phyloP scores from a whole-genome alignment of 805 yeast genomes.

The Ogataea dorogensis region DNA sequence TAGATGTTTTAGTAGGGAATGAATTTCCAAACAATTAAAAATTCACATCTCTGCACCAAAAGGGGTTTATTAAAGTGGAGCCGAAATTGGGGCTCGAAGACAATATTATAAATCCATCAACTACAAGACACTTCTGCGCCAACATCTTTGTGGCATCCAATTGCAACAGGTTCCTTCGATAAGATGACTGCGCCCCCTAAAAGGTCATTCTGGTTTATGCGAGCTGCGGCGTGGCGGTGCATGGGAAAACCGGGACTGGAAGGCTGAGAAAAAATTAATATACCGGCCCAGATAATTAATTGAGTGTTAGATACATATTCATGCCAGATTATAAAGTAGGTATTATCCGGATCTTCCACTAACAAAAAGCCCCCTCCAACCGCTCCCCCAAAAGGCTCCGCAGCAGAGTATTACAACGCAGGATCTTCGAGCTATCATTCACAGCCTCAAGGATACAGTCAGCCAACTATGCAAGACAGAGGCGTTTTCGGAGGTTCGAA shows the following conservation, averaged over 20 bases:
- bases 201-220: too few relatives aligned
- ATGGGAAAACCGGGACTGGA: not conserved
- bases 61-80: too few relatives aligned
- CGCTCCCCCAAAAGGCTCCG: slow-evolving; percentile 16
- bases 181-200: too few relatives aligned
- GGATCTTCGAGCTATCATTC: slow-evolving; percentile 7
- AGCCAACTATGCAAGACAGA: slow-evolving; percentile 13
- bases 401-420: slow-evolving; percentile 16
- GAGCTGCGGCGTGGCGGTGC: too few relatives aligned
- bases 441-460: slow-evolving; percentile 12
- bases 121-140: too few relatives aligned
- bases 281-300: not conserved
- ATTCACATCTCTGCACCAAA: slow-evolving; percentile 8
- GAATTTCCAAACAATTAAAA: slow-evolving; percentile 10
- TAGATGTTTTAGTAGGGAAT: slow-evolving; percentile 7
- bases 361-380: slow-evolving; percentile 10
- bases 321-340: slow-evolving; percentile 16
- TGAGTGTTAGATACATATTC: not conserved
- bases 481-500: slow-evolving; percentile 13
- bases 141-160: too few relatives aligned
- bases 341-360: not conserved
- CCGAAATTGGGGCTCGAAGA: too few relatives aligned
- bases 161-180: too few relatives aligned
- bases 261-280: not conserved
- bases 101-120: too few relatives aligned